Conservation (phyloP, 2,329 filamentous ascomycete genomes). For the Mycosphaerelloides madeirae region DNA sequence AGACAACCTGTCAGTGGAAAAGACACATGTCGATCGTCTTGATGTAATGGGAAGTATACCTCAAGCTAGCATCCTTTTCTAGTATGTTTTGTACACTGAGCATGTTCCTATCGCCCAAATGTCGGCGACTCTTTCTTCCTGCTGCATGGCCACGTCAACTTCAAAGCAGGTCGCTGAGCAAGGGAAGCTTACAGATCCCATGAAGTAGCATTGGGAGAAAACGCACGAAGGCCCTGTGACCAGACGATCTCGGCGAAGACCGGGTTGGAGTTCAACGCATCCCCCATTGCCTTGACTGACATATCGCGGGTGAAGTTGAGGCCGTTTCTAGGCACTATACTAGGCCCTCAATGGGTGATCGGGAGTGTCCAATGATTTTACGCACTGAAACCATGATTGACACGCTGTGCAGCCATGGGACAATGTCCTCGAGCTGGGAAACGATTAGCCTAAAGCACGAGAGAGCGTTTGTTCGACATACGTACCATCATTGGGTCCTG, state of each 20-base stretch:
- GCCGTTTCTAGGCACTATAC: background rate
- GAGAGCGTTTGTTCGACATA: background rate
- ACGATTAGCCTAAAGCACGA: background rate
- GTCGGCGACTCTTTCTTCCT: too few species aligned
- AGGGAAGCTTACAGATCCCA: background rate
- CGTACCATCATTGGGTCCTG: background rate
- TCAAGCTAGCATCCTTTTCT: background rate
- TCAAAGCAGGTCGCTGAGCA: too few species aligned
- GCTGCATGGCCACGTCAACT: too few species aligned
- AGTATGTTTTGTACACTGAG: background rate
- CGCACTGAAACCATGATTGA: background rate
- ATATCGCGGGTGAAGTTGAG: background rate
- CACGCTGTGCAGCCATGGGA: background rate
- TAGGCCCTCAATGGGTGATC: background rate
- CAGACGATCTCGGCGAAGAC: too few species aligned
- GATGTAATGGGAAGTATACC: background rate
- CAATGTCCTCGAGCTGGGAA: background rate
- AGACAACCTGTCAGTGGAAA: background rate
- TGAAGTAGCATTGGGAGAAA: background rate
- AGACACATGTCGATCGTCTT: background rate
- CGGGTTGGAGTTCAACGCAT: background rate
- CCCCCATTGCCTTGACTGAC: background rate
- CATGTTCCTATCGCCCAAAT: too few species aligned
- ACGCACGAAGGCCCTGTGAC: background rate
- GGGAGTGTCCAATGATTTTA: background rate